Evolutionary conservation across 768 basidiomycete genomes (phyloP), one percentile per base, ranked within the genome.

Genomic region (Sporobolomyces roseus): DNA sequence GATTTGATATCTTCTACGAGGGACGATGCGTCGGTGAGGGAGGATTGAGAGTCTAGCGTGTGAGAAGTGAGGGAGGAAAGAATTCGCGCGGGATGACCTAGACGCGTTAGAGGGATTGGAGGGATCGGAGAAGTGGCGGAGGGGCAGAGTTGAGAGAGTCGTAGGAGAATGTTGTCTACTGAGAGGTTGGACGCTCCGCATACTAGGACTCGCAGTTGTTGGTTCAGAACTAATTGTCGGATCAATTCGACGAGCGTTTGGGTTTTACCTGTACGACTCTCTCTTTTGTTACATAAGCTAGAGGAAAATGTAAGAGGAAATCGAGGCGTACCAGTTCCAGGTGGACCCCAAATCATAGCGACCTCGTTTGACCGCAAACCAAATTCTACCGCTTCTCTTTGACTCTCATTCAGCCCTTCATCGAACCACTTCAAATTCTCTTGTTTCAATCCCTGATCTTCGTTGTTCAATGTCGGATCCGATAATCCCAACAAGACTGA

Each of bases 341-440:
- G 96, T n/a, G 96, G 96, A 0, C 96, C 96, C 75, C 98, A 93
- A 30, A 99, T 92, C 74, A 91, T 91, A 1, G 90, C 91, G 0
- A 97, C 84, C 77, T 94, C 88, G 0, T 89, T 85, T 69, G 85
- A 85, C 1, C 23, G 14, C 8, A 99, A 78, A n/a, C 88, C 87
- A 75, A 96, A 93, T 59, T 79, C 81, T 36, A 98, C 85, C 1
- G 93, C 94, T 17, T 84, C 82, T 77, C 87, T 86, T 77, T 99
- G 96, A 74, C 89, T 90, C 1, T 82, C 79, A 77, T 99, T 98
- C 62, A 98, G 81, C 1, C 81, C 83, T 0, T 82, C 78, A 74
- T 96, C 90, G 70, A 90, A 89, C 79, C 17, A 41, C 10, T 41
- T 41, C 17, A 41, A 88, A 94, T 4, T 79, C n/a, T n/a, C n/a